Percentiles rank a stretch among this genome's conserved stretches.
Evolutionary conservation across 2,329 filamentous ascomycete genomes (phyloP).

Genomic region (Ophiostoma novo-ulmi): DNA sequence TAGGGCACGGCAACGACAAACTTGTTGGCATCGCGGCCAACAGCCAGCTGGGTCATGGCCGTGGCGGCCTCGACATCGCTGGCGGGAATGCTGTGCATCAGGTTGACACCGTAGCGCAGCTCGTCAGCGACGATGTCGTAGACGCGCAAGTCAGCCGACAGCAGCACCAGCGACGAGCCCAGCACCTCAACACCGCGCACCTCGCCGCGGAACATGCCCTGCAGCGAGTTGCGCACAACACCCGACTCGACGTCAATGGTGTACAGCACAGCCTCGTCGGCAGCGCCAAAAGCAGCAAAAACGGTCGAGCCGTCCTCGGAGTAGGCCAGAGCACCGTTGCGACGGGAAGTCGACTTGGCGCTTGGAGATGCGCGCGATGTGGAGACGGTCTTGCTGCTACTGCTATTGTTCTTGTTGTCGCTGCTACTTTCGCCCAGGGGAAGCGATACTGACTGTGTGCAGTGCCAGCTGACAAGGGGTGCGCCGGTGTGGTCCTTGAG

Average conservation of each 20-base stretch:
- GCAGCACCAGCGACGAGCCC: constrained; percentile 66
- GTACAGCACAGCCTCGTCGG: constrained; percentile 60
- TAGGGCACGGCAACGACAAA: constrained; percentile 58
- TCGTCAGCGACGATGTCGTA: constrained; percentile 81
- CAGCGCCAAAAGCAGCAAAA: constrained; percentile 59
- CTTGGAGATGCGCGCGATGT: constrained; percentile 19
- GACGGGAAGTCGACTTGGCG: constrained; percentile 32
- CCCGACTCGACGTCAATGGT: constrained; percentile 71
- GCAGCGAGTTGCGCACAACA: constrained; percentile 59
- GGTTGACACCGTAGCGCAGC: constrained; percentile 59
- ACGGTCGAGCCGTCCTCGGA: constrained; percentile 80
- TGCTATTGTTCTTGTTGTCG: neutral
- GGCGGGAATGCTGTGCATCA: constrained; percentile 42
- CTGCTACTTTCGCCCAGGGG: constrained; percentile 21
- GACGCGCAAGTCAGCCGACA: constrained; percentile 68
- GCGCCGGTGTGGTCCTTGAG: constrained; percentile 52
- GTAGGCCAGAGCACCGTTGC: constrained; percentile 66
- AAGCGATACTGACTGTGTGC: constrained; percentile 53
- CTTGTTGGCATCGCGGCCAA: constrained; percentile 59
- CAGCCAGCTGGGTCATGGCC: constrained; percentile 61
- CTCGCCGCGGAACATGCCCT: constrained; percentile 60
- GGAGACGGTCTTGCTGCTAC: neutral
- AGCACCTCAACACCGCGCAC: constrained; percentile 66
- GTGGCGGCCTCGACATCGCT: constrained; percentile 28
- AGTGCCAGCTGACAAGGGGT: constrained; percentile 69